Conservation (phyloP, 148 eudicot species). For the Rhododendron ferrugineum region DNA sequence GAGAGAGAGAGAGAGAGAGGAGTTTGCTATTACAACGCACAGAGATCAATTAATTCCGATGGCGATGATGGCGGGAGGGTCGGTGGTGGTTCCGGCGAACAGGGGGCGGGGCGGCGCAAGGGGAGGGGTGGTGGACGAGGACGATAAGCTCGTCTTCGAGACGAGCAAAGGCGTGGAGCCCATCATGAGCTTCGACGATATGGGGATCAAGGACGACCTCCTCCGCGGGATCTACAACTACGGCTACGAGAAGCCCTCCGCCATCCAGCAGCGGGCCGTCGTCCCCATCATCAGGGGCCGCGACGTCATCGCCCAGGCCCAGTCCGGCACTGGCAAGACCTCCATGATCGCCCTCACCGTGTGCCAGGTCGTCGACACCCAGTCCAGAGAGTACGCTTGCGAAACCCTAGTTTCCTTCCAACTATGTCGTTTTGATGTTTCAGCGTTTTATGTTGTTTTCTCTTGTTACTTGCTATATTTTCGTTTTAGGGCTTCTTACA, state of each 20-base stretch:
- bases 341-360: constrained; percentile 91
- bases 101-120: constrained; percentile 20
- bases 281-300: constrained; percentile 75
- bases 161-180: constrained; percentile 73
- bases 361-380: constrained; percentile 78
- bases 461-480: too few relatives aligned
- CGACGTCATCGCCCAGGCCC: constrained; percentile 96
- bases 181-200: constrained; percentile 58
- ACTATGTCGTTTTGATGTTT: background rate
- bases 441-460: background rate
- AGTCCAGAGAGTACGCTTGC: constrained; percentile 56
- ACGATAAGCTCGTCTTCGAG: constrained; percentile 68
- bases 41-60: background rate
- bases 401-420: constrained; percentile 7
- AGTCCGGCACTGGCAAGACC: constrained; percentile 89
- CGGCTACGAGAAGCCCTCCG: constrained; percentile 91
- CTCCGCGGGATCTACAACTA: constrained; percentile 66
- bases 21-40: too few relatives aligned
- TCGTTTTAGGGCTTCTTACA: too few relatives aligned
- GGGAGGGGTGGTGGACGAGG: constrained; percentile 29
- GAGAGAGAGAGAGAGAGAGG: background rate
- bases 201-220: constrained; percentile 79
- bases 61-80: constrained; percentile 30
- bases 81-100: constrained; percentile 46
- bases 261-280: constrained; percentile 90